Percentiles rank a stretch among this genome's conserved stretches.
These are phyloP conservation scores for Nematocida displodere DNA, from an alignment of 371 early-diverging fungal species.

Conservation along the genomic window DNA sequence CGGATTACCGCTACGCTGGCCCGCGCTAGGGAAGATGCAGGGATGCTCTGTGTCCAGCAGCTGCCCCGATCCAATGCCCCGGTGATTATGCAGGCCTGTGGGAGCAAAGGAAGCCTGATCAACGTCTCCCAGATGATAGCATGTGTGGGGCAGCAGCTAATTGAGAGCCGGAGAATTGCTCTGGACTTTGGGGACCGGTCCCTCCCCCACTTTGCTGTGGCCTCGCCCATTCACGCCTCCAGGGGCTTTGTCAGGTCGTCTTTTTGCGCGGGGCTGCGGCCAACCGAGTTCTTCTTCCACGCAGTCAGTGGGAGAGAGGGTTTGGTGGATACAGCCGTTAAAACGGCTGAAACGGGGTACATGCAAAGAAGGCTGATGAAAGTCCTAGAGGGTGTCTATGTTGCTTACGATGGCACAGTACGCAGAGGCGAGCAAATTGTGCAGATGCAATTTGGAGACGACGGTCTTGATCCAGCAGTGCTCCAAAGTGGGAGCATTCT, in stretches of 20 bases:
- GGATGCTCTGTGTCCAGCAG: slow-evolving; percentile 83
- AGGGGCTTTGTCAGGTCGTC: slow-evolving; percentile 94
- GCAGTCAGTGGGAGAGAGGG: slow-evolving; percentile 98
- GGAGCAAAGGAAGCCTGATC: slow-evolving; percentile 89
- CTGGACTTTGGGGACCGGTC: slow-evolving; percentile 90
- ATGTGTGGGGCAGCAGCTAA: slow-evolving; percentile 98
- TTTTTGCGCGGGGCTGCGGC: slow-evolving; percentile 86
- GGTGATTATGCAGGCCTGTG: slow-evolving; percentile 90
- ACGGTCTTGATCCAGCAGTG: slow-evolving; percentile 35
- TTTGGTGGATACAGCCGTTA: slow-evolving; percentile 96
- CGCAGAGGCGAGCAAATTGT: slow-evolving; percentile 47
- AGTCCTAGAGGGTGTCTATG: slow-evolving; percentile 64
- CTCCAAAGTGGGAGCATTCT: slow-evolving; percentile 35
- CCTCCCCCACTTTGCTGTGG: slow-evolving; percentile 76
- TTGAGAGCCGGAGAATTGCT: slow-evolving; percentile 87
- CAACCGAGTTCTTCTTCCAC: slow-evolving; percentile 95
- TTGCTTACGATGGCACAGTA: slow-evolving; percentile 63
- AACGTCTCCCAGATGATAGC: slow-evolving; percentile 99
- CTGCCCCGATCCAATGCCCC: slow-evolving; percentile 87
- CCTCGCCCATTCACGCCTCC: slow-evolving; percentile 11
- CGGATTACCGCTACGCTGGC: slow-evolving; percentile 79
- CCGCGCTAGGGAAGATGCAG: slow-evolving; percentile 85
- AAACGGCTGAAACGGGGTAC: slow-evolving; percentile 96
- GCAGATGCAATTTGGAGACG: slow-evolving; percentile 51
- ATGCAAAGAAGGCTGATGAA: slow-evolving; percentile 97